These are phyloP conservation scores for Calendula officinalis DNA, from an alignment of 129 eudicot species.

Conservation along the genomic window DNA sequence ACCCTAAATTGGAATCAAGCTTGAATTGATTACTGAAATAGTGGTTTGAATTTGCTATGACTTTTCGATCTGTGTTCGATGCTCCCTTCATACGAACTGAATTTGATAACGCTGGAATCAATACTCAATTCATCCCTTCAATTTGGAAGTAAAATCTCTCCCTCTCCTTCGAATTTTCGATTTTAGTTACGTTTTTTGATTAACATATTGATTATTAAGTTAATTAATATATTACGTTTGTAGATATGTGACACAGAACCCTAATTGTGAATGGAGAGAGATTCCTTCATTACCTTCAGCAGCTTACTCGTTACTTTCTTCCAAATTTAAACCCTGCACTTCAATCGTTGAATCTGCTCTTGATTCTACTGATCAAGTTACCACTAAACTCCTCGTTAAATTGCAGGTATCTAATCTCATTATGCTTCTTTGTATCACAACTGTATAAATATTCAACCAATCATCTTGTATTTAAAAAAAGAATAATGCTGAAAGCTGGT, in stretches of 20 bases:
- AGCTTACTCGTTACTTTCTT: conserved; percentile 65
- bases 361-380: conserved; percentile 69
- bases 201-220: not conserved
- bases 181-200: not conserved
- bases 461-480: not conserved
- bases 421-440: not conserved
- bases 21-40: not conserved
- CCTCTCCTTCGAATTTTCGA: not conserved
- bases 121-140: conserved; percentile 65
- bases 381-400: conserved; percentile 89
- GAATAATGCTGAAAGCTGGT: not conserved
- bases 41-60: conserved; percentile 29
- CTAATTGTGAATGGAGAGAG: conserved; percentile 74
- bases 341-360: conserved; percentile 62
- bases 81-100: conserved; percentile 55
- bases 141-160: conserved; percentile 71
- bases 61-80: conserved; percentile 75
- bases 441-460: not conserved
- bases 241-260: conserved; percentile 79
- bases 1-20: conserved; percentile 10
- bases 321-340: conserved; percentile 64
- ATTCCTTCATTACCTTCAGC: conserved; percentile 82
- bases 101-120: conserved; percentile 70
- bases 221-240: not conserved
- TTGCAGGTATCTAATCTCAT: conserved; percentile 48